Percentiles rank a stretch among this genome's conserved stretches.
Conservation (phyloP, 768 basidiomycete genomes). For the Ramaria rubella region DNA sequence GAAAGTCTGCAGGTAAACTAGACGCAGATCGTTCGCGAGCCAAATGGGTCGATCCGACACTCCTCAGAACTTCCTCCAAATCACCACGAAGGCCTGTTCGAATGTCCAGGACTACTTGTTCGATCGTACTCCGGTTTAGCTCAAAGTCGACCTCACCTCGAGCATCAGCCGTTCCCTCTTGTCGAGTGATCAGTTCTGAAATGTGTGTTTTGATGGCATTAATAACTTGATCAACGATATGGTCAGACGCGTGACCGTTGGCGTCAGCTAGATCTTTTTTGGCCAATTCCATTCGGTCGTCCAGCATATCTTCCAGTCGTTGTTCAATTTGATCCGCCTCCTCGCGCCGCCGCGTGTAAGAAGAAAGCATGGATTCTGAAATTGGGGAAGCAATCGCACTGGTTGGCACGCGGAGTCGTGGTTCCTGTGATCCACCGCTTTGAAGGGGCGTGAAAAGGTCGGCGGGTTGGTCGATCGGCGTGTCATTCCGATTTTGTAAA, state of each 20-base stretch:
- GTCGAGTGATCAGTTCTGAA: constrained; percentile 3
- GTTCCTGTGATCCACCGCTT: constrained; percentile 22
- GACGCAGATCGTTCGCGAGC: constrained; percentile 20
- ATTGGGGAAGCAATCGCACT: constrained; percentile 38
- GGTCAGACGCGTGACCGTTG: background rate
- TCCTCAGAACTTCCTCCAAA: constrained; percentile 39
- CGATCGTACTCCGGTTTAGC: constrained; percentile 60
- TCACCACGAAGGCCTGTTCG: constrained; percentile 52
- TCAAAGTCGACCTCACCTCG: constrained; percentile 76
- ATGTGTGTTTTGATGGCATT: constrained; percentile 27
- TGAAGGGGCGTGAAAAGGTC: constrained; percentile 39
- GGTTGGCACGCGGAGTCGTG: constrained; percentile 37
- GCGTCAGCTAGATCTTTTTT: constrained; percentile 13
- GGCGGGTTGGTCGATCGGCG: constrained; percentile 17
- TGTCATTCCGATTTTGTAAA: background rate
- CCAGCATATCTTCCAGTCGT: constrained; percentile 54
- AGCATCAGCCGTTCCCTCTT: constrained; percentile 39
- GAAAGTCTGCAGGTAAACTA: constrained; percentile 9
- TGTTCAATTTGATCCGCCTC: constrained; percentile 54
- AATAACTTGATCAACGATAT: constrained; percentile 33
- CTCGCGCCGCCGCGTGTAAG: constrained; percentile 41
- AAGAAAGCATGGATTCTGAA: constrained; percentile 34
- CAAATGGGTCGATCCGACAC: constrained; percentile 27
- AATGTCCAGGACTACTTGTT: constrained; percentile 61
- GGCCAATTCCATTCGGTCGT: constrained; percentile 53